These are phyloP conservation scores for Aspergillus asperescens DNA, from an alignment of 495 filamentous ascomycete species.

Conservation along the genomic window DNA sequence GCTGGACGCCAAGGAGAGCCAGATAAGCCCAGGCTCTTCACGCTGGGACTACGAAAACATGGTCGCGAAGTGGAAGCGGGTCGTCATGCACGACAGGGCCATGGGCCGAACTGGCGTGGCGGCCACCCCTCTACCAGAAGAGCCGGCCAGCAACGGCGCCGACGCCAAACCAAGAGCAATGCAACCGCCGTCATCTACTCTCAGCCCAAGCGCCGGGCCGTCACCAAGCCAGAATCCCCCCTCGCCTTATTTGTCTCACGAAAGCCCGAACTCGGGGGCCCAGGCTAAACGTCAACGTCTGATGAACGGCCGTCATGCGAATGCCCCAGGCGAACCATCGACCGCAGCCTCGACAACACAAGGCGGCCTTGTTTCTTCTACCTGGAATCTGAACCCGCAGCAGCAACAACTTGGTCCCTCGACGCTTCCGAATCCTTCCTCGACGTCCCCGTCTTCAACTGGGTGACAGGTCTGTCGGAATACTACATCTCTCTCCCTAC, in stretches of 20 bases:
- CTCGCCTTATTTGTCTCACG: conserved; percentile 30
- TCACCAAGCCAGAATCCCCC: conserved; percentile 16
- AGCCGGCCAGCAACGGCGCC: conserved; percentile 12
- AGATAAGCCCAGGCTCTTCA: conserved; percentile 31
- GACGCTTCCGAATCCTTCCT: not conserved
- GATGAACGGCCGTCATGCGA: conserved; percentile 37
- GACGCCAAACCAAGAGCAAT: conserved; percentile 21
- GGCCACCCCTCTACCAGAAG: conserved; percentile 18
- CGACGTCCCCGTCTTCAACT: not conserved
- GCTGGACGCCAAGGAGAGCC: conserved; percentile 33
- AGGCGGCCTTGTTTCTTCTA: not conserved
- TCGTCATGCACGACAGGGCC: conserved; percentile 46
- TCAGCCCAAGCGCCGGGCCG: conserved; percentile 35
- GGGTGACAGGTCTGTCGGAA: not conserved
- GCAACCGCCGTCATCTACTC: conserved; percentile 23
- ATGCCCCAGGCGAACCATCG: not conserved
- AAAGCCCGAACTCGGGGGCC: conserved; percentile 22
- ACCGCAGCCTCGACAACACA: not conserved
- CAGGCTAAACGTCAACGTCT: conserved; percentile 39
- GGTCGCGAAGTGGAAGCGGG: conserved; percentile 53
- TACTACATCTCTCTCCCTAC: too few relatives aligned
- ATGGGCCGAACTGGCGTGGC: conserved; percentile 41
- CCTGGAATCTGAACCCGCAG: not conserved
- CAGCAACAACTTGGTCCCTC: not conserved
- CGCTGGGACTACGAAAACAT: conserved; percentile 55